A percentile compares a stretch with the other conserved stretches of the same genome.
These are phyloP conservation scores for Cryptococcus sp. DNA, from an alignment of 1,284 basidiomycete species.

Conservation along the genomic window DNA sequence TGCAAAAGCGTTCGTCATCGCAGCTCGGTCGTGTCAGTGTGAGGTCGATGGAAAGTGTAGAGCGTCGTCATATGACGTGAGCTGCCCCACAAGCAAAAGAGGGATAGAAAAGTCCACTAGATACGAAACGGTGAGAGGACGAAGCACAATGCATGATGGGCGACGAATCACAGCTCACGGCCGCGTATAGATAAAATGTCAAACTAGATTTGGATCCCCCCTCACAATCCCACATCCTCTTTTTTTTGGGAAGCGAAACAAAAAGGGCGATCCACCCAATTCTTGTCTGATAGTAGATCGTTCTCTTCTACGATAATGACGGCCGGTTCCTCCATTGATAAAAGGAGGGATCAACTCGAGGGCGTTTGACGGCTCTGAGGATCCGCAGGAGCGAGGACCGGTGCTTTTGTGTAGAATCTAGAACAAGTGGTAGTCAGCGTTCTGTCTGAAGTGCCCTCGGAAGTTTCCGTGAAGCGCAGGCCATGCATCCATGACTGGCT, in stretches of 20 bases:
- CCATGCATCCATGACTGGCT: background rate
- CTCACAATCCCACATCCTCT: conserved; percentile 38
- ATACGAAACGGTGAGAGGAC: no score
- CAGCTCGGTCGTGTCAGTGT: no score
- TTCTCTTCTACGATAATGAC: conserved; percentile 45
- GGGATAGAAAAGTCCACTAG: no score
- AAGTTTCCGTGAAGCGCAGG: no score
- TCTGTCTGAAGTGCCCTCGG: background rate
- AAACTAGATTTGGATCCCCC: conserved; percentile 45
- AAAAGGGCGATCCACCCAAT: conserved; percentile 43
- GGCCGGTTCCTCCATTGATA: conserved; percentile 27
- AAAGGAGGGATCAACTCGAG: conserved; percentile 16
- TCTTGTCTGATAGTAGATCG: conserved; percentile 31
- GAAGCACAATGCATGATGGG: no score
- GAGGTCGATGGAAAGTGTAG: no score
- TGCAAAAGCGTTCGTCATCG: no score
- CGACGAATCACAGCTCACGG: no score
- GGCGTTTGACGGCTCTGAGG: conserved; percentile 10
- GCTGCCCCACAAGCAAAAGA: no score
- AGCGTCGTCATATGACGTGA: no score
- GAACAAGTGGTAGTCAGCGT: background rate
- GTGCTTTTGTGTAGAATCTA: conserved; percentile 45
- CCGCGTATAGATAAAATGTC: conserved; percentile 21
- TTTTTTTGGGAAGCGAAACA: conserved; percentile 14
- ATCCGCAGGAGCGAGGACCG: conserved; percentile 22